Conservation (phyloP, 73 alveolate genomes). For the Blepharisma stoltei region DNA sequence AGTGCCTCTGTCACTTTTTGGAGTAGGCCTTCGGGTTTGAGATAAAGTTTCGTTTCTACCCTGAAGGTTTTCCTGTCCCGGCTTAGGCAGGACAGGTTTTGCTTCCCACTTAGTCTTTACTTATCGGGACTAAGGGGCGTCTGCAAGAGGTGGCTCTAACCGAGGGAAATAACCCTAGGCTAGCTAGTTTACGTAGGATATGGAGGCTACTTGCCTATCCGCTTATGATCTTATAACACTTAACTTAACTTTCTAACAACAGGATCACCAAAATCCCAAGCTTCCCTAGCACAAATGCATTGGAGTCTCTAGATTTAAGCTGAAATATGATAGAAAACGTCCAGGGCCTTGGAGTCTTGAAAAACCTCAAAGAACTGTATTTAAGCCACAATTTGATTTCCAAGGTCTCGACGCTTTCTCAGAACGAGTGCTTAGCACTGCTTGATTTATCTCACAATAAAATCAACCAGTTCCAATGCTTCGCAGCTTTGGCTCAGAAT, state of each 20-base stretch:
- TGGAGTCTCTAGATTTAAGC: not conserved
- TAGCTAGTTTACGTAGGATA: not conserved
- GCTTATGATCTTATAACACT: not conserved
- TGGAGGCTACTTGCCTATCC: no score
- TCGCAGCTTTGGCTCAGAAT: not conserved
- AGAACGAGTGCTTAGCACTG: not conserved
- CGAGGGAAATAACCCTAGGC: not conserved
- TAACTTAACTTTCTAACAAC: slow-evolving; percentile 3
- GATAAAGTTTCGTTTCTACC: no score
- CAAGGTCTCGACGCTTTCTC: not conserved
- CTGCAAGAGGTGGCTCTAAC: not conserved
- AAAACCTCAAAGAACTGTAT: slow-evolving; percentile 12
- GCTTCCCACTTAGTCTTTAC: no score
- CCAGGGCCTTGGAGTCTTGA: not conserved
- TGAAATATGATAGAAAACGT: not conserved
- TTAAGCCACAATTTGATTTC: not conserved
- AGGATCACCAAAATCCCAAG: not conserved
- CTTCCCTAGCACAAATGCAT: not conserved
- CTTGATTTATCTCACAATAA: not conserved
- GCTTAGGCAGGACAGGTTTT: no score
- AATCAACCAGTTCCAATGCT: not conserved
- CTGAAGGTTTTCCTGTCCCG: no score
- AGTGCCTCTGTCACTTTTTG: no score
- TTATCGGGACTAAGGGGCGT: not conserved
- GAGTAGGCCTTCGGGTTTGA: no score